Conservation (phyloP, 768 basidiomycete species). For the Serendipita vermifera region DNA sequence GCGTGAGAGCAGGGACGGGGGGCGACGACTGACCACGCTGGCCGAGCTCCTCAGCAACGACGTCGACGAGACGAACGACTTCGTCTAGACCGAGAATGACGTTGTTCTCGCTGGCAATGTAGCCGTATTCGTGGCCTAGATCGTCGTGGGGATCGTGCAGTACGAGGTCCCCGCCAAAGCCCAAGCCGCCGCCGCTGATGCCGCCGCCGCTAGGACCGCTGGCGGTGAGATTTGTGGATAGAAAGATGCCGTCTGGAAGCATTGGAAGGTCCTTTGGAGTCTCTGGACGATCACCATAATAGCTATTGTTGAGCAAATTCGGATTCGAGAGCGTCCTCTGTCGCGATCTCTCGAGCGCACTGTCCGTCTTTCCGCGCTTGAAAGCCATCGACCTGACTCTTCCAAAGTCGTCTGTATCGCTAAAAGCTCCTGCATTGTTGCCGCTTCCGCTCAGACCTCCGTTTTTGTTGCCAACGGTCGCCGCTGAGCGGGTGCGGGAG, state of each 20-base stretch:
- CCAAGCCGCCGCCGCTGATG: background rate
- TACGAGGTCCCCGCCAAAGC: background rate
- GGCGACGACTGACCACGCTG: conserved; percentile 35
- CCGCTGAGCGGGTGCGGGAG: conserved; percentile 1
- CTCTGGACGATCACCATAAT: background rate
- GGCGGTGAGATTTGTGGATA: conserved; percentile 1
- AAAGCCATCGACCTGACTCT: background rate
- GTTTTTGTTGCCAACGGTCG: background rate
- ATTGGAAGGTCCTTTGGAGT: conserved; percentile 4
- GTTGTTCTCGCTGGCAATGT: conserved; percentile 58
- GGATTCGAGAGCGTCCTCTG: conserved; percentile 8
- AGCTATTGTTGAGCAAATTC: background rate
- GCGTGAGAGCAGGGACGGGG: background rate
- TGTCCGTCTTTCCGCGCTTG: conserved; percentile 10
- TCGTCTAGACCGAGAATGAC: conserved; percentile 67
- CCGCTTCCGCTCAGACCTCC: conserved; percentile 6
- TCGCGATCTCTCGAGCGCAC: background rate
- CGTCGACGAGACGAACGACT: conserved; percentile 55
- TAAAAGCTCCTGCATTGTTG: background rate
- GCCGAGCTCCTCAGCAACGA: conserved; percentile 55
- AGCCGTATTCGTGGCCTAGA: conserved; percentile 46
- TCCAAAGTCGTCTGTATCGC: conserved; percentile 8
- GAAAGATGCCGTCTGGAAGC: conserved; percentile 1
- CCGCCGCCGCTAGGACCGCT: background rate
- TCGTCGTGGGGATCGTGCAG: conserved; percentile 4